A percentile compares a stretch with the other conserved stretches of the same genome.
These are phyloP conservation scores for Dictyostelium purpureum DNA, from an alignment of 78 protist species.

Conservation along the genomic window DNA sequence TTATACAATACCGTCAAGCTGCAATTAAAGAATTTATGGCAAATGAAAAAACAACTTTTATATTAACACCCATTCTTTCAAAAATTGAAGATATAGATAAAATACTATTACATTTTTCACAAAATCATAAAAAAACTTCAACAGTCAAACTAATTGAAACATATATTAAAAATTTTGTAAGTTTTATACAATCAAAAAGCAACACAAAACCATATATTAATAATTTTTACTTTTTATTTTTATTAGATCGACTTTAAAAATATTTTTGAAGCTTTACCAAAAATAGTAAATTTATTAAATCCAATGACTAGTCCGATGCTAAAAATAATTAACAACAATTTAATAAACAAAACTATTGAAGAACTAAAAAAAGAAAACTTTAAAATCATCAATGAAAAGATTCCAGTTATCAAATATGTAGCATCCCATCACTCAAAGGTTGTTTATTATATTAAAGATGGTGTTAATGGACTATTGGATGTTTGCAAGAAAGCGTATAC, in stretches of 20 bases:
- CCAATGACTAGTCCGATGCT: neutral
- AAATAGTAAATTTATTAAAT: neutral
- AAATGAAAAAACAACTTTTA: conserved; percentile 23
- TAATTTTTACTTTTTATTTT: neutral
- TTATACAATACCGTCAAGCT: conserved; percentile 40
- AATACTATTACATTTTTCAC: conserved; percentile 15
- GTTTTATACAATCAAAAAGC: neutral
- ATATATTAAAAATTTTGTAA: conserved; percentile 4
- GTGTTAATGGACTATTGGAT: conserved; percentile 68
- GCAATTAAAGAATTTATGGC: conserved; percentile 27
- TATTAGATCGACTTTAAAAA: conserved; percentile 35
- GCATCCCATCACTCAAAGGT: neutral
- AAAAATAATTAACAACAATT: neutral
- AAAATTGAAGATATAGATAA: conserved; percentile 42
- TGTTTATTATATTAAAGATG: conserved; percentile 47
- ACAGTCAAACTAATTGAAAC: conserved; percentile 11
- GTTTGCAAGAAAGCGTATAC: conserved; percentile 73
- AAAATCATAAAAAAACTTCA: neutral
- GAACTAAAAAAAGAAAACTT: neutral
- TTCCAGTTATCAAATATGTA: neutral
- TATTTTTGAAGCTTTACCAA: conserved; percentile 42
- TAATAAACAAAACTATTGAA: neutral
- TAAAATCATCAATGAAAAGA: neutral
- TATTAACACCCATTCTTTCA: conserved; percentile 13
- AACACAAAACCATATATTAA: neutral